Evolutionary conservation across 176 grass and related monocot species (phyloP).

Genomic region (sorghum (Sorghum bicolor)): Sorghum_bicolor_NCBIv3 NC_012873.2:63354001-63354500

Average conservation of each 20-base stretch:
- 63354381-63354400: slow-evolving; percentile 37
- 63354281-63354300: neutral
- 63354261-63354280: neutral
- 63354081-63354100: neutral
- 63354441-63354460: slow-evolving; percentile 28
- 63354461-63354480: slow-evolving; percentile 53
- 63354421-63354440: slow-evolving; percentile 30
- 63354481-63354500: neutral
- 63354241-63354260: too few species aligned
- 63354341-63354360: slow-evolving; percentile 51
- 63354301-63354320: neutral
- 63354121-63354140: neutral
- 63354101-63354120: neutral
- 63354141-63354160: slow-evolving; percentile 48
- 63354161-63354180: slow-evolving; percentile 48
- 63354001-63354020: too few species aligned
- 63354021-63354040: too few species aligned
- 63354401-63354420: slow-evolving; percentile 37
- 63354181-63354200: slow-evolving; percentile 43
- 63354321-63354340: slow-evolving; percentile 30
- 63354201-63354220: slow-evolving; percentile 48
- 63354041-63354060: too few species aligned
- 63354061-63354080: too few species aligned
- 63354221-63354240: neutral
- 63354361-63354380: slow-evolving; percentile 60